These are phyloP conservation scores for Candida silvatica DNA, from an alignment of 805 yeast genomes.

Conservation along the genomic window DNA sequence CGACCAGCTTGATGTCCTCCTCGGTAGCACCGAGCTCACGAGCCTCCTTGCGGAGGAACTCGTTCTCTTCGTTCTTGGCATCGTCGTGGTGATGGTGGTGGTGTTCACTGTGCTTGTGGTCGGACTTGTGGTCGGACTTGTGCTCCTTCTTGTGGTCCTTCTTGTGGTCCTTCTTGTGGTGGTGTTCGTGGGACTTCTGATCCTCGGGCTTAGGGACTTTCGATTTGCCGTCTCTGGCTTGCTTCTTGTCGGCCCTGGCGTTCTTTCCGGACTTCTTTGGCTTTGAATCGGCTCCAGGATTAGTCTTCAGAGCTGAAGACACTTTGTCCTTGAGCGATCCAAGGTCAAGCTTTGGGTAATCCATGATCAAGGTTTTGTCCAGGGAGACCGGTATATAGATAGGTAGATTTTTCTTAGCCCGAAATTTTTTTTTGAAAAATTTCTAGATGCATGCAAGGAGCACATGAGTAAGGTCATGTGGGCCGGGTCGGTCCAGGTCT, in stretches of 20 bases:
- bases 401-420: too few species aligned
- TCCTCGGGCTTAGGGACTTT: too few species aligned
- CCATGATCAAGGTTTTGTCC: too few species aligned
- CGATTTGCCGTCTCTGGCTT: too few species aligned
- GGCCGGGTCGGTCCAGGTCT: too few species aligned
- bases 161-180: slow-evolving; percentile 12
- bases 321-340: slow-evolving; percentile 61
- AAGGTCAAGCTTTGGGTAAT: slow-evolving; percentile 34
- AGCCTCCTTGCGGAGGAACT: slow-evolving; percentile 58
- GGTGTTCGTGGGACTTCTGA: too few species aligned
- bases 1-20: slow-evolving; percentile 62
- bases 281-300: slow-evolving; percentile 5
- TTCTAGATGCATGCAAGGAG: too few species aligned
- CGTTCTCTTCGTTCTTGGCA: not conserved
- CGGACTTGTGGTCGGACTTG: not conserved
- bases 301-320: slow-evolving; percentile 34
- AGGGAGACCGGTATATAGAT: too few species aligned
- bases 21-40: slow-evolving; percentile 79
- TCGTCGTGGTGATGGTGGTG: not conserved
- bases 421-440: not conserved
- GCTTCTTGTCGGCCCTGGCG: too few species aligned
- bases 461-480: too few species aligned
- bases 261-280: slow-evolving; percentile 17
- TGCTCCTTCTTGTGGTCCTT: slow-evolving; percentile 7
- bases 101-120: not conserved